Percentiles rank a stretch among this genome's conserved stretches.
Conservation (phyloP, 257 asterid genomes). For the Petrea volubilis region DNA sequence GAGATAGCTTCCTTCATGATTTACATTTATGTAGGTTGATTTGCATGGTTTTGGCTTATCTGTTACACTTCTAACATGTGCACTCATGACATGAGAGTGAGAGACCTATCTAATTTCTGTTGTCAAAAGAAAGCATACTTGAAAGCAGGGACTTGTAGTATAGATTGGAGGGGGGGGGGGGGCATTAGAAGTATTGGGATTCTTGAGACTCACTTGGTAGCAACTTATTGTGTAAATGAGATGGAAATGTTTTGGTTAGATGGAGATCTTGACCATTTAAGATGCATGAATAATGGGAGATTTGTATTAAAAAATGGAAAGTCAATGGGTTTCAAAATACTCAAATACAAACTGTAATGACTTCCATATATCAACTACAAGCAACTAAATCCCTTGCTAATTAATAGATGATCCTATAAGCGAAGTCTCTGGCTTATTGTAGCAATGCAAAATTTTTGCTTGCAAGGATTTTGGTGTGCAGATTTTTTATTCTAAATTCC, state of each 20-base stretch:
- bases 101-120: background rate
- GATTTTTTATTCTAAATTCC: background rate
- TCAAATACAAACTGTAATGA: background rate
- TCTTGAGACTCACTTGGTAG: background rate
- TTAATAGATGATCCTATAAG: background rate
- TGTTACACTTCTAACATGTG: slow-evolving; percentile 20
- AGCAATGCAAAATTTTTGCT: background rate
- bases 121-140: slow-evolving; percentile 16
- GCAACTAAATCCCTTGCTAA: background rate
- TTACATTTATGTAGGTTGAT: slow-evolving; percentile 45
- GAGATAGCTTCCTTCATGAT: slow-evolving; percentile 39
- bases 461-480: background rate
- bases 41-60: slow-evolving; percentile 33
- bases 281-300: background rate
- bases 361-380: background rate
- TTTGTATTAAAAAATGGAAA: background rate
- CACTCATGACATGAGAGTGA: slow-evolving; percentile 8
- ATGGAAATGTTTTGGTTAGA: background rate
- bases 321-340: background rate
- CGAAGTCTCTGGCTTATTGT: background rate
- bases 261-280: background rate
- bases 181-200: background rate
- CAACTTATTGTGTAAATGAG: background rate
- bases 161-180: background rate
- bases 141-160: background rate